Percentiles rank a stretch among this genome's conserved stretches.
These are phyloP conservation scores for Magnaporthiopsis rhizophila DNA, from an alignment of 2,329 filamentous ascomycete genomes.

Conservation along the genomic window DNA sequence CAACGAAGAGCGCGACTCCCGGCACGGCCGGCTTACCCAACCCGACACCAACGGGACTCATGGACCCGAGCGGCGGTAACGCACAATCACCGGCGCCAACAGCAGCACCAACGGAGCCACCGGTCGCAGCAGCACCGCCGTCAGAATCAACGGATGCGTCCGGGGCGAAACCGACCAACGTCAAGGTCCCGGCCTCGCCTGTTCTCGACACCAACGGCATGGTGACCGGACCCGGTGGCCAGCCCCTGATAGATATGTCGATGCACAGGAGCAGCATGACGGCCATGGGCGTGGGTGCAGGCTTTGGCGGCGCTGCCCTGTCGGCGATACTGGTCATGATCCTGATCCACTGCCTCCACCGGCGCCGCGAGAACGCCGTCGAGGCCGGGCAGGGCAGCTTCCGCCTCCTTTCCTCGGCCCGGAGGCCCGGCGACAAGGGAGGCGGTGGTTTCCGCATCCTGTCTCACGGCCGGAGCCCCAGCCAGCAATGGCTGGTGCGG, in stretches of 20 bases:
- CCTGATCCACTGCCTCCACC: background rate
- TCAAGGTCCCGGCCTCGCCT: background rate
- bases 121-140: background rate
- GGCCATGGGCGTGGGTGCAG: constrained; percentile 3
- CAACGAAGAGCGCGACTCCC: background rate
- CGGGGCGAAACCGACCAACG: background rate
- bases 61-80: background rate
- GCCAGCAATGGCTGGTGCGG: background rate
- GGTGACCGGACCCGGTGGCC: background rate
- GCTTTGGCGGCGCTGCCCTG: background rate
- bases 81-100: background rate
- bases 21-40: background rate
- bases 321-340: constrained; percentile 1
- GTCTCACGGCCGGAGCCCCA: background rate
- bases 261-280: constrained; percentile 1
- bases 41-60: background rate
- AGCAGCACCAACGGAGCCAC: background rate
- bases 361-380: background rate
- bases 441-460: background rate
- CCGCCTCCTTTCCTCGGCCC: background rate
- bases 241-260: background rate
- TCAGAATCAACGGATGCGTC: background rate
- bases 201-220: background rate
- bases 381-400: background rate
- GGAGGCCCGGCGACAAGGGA: background rate